Evolutionary conservation across 1,284 basidiomycete genomes (phyloP).

Genomic region (Chiua sp.): DNA sequence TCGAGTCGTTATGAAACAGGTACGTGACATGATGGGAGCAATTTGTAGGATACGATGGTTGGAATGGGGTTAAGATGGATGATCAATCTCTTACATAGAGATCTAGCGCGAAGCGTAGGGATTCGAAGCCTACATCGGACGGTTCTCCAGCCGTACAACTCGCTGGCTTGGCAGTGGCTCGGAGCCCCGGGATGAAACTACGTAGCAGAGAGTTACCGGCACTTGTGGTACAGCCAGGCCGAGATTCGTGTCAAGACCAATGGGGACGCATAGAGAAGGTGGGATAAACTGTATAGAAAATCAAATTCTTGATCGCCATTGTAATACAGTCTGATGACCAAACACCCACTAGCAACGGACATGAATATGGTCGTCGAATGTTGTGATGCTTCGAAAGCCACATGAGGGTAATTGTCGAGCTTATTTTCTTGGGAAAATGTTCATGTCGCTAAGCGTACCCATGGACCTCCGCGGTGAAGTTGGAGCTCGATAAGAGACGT

Average conservation of each 20-base stretch:
- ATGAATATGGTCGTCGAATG: neutral
- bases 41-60: neutral
- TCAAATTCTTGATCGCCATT: neutral
- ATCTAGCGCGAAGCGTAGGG: neutral
- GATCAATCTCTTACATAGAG: neutral
- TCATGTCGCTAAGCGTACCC: neutral
- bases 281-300: neutral
- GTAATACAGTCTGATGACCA: neutral
- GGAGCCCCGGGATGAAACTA: neutral
- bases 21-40: neutral
- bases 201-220: neutral
- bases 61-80: neutral
- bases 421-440: neutral
- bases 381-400: neutral
- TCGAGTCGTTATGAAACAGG: neutral
- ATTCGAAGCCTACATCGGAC: neutral
- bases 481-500: neutral
- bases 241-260: neutral
- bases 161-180: neutral
- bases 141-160: neutral
- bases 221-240: neutral
- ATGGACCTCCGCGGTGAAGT: neutral
- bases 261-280: neutral
- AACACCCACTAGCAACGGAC: neutral
- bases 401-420: neutral